Evolutionary conservation across 148 eudicot genomes (phyloP), one percentile per base, ranked within the genome.

Genomic region (Oxyria digyna): DNA sequence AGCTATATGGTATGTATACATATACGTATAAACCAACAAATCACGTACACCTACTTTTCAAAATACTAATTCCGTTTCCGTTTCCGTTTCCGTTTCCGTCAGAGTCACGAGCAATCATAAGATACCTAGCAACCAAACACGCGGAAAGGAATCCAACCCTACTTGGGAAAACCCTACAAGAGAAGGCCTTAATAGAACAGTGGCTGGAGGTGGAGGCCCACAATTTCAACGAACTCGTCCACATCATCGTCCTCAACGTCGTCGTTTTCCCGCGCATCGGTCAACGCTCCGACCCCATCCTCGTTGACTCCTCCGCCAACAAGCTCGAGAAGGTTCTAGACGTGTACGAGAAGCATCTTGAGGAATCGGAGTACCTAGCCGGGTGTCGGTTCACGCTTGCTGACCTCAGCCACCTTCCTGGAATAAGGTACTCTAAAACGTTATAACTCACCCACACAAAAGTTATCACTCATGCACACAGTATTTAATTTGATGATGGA

Each of bases 161-260:
- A 0, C 63, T 77, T 12, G 91, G 91, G 38, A 74, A 70, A 17
- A 81, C 78, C 18, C 69, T 85, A 23, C 83, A 89, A 59, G 91
- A 87, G 72, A 73, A 54, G 72, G 96, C 91, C 21, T 6, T 83
- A 14, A 81, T 87, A 10, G 86, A 89, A 35, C 91, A 89, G 54
- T 89, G 87, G 91, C 80, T 89, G 0, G 96, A 89, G 68, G 83
- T 87, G 0, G 96, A 89, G 73, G 80, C 84, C 8, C 85, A 89
- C 74, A 83, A 84, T 77, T 86, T 78, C 81, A 88, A 88, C 55
- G 79, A 80, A 49, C 35, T 77, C 42, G 78, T 83, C 15, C 80
- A 81, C 83, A 72, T 73, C 31, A 49, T 86, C 18, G 91, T 85
- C 8, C 81, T 89, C 55, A 75, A 89, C 69, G 76, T 75, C 20